Base-by-base conservation (phyloP, 2,329 filamentous ascomycete genomes). In the Albifimbria verrucaria region DNA sequence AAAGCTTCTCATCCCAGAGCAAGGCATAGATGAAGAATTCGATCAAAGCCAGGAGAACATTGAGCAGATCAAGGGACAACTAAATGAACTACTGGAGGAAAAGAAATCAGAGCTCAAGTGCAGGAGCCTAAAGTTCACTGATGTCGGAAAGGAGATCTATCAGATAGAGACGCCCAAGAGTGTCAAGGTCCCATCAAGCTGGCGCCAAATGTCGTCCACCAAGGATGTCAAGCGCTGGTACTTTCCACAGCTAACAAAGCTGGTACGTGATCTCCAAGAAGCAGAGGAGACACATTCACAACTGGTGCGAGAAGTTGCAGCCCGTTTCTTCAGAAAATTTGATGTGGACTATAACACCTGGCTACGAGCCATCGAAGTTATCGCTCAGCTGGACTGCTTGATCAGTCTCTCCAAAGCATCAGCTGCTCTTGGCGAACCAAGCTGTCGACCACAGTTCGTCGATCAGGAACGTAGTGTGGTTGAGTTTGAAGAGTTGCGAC, bases 121-220 rank as follows among this genome's bases (percentile, higher is more conserved):
- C 54, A 88, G 81, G 59, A 80, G 81, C 0, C 80, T 93, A 56
- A 86, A 86, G 65, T 94, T 86, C 62, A 85, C 85, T 24, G 90
- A 97, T 65, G 88, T 95, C 7, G 94, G 94, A 56, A 99, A 99
- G 68, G 94, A 99, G 65, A 90, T 99, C 50, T 97, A 96, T 72
- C 93, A 99, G 71, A 79, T 99, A 11, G 94, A 99, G 68, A 88
- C 90, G 0, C 93, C 94, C 0, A 96, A 94, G 70, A 75, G 76
- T 1, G 77, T 90, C 65, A 96, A 95, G 70, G 85, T 99, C 2
- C 94, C 94, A 0, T 88, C 88, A 59, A 83, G 77, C 62, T 99
- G 94, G 92, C 87, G 92, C 57, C 93, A 97, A 66, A 97, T 97
- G 92, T 97, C 94, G 4, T 89, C 92, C 1, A 97, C 94, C 0